Evolutionary conservation across 176 grass and related monocot genomes (phyloP), one percentile per base, ranked within the genome.

Genomic region (Carex pumila): DNA sequence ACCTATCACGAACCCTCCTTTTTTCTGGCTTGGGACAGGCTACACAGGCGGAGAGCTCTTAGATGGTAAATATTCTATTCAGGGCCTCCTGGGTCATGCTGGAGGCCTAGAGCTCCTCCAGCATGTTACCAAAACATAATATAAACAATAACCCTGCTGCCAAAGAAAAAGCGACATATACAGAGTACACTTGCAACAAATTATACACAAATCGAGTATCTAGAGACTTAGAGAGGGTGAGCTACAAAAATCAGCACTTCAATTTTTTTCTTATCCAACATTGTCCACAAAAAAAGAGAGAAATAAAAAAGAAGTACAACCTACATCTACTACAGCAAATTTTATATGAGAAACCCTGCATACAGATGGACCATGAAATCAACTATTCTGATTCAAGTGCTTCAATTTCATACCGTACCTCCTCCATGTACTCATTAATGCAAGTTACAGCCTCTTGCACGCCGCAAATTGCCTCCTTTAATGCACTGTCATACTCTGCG

Each of bases 341-440:
- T 71, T 50, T 50, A 2, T 45, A 61, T 49, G 19, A 3, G 6
- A 65, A 64, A 3, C 39, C 19, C 25, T 77, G 72, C 13, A 21
- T 62, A 31, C 57, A 63, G 31, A 79, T 63, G 9, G 9, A 75
- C 17, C 79, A 62, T 71, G 29, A 83, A 61, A 61, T 69, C 73
- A 21, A 66, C 85, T 18, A 65, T 3, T 90, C 89, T 12, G 86
- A 77, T 71, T 90, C 93, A 0, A 98, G 92, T 22, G 85, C 89
- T 0, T 95, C 91, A 0, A 98, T 93, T 85, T 95, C 95, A 73
- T 98, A 98, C 12, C 86, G 86, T 25, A 90, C 91, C 45, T 98
- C 95, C 71, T 98, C 95, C 84, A 95, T 66, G 25, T 86, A 90
- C 71, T 98, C 92, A 65, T 95, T 95, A 64, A 98, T 98, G 85